Evolutionary conservation across 768 basidiomycete genomes (phyloP).

Genomic region (Boletus fagicola): DNA sequence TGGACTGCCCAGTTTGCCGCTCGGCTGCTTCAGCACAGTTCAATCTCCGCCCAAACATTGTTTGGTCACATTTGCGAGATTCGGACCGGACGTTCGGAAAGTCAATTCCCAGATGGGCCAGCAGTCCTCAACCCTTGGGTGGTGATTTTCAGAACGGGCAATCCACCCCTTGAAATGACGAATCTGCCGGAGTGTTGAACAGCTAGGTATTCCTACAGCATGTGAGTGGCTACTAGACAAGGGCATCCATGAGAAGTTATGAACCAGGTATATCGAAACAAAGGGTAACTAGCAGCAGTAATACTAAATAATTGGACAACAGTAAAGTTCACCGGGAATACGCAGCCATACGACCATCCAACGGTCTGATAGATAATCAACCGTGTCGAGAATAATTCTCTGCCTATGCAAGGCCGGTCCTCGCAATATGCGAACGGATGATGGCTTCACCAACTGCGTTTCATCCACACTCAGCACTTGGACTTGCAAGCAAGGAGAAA

Average conservation of each 20-base stretch:
- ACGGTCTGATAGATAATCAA: conserved; percentile 7
- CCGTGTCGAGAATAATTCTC: not conserved
- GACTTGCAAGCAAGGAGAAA: not conserved
- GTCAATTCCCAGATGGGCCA: no score
- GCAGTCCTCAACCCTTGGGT: no score
- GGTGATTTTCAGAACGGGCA: no score
- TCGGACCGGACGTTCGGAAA: no score
- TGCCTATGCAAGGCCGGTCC: conserved; percentile 42
- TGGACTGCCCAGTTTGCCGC: no score
- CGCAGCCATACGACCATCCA: conserved; percentile 13
- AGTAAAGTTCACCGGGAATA: conserved; percentile 12
- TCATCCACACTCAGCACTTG: conserved; percentile 3
- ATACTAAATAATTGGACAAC: conserved; percentile 17
- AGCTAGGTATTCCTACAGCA: conserved; percentile 22
- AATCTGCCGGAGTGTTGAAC: no score
- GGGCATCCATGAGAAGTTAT: conserved; percentile 17
- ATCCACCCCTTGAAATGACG: no score
- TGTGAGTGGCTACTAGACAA: conserved; percentile 22
- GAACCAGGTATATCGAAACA: conserved; percentile 28
- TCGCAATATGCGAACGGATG: conserved; percentile 61
- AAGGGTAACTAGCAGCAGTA: conserved; percentile 28
- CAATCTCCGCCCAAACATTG: no score
- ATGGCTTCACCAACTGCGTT: conserved; percentile 61
- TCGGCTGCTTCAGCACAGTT: no score
- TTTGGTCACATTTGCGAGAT: no score